Conservation (phyloP, 2,329 filamentous ascomycete species). For the Clarireedia paspali region DNA sequence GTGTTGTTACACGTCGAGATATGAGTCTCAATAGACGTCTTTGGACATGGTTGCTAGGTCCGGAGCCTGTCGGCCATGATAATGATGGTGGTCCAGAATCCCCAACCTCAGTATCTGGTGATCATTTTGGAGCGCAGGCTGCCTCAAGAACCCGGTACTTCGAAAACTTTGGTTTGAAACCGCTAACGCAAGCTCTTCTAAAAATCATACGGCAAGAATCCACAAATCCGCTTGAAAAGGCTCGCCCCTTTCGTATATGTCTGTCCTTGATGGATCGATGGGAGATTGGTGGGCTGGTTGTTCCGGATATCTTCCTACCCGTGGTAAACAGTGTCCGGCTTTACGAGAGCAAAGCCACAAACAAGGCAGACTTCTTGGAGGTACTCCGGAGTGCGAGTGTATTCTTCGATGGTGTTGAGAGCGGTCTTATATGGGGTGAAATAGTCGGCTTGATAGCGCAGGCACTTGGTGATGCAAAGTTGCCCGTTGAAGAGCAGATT, state of each 20-base stretch:
- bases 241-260: conserved; percentile 82
- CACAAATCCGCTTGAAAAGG: conserved; percentile 55
- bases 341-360: conserved; percentile 59
- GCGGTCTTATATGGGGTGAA: conserved; percentile 84
- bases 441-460: conserved; percentile 60
- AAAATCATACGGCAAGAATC: conserved; percentile 59
- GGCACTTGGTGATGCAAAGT: conserved; percentile 42
- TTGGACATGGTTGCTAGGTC: conserved; percentile 95
- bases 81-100: conserved; percentile 41
- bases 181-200: conserved; percentile 67
- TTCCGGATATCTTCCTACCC: conserved; percentile 82
- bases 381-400: conserved; percentile 88
- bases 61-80: conserved; percentile 47
- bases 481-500: conserved; percentile 37
- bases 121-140: conserved; percentile 25
- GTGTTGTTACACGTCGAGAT: conserved; percentile 81
- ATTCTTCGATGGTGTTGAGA: conserved; percentile 97
- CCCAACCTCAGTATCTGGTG: conserved; percentile 28
- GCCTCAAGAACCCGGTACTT: conserved; percentile 71
- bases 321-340: conserved; percentile 71
- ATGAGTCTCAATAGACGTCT: conserved; percentile 94
- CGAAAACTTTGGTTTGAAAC: conserved; percentile 65
- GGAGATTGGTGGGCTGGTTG: conserved; percentile 88
- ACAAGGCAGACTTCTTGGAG: conserved; percentile 70
- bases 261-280: conserved; percentile 96